These are phyloP conservation scores for Naganishia antarctica DNA, from an alignment of 768 basidiomycete species.

Conservation along the genomic window DNA sequence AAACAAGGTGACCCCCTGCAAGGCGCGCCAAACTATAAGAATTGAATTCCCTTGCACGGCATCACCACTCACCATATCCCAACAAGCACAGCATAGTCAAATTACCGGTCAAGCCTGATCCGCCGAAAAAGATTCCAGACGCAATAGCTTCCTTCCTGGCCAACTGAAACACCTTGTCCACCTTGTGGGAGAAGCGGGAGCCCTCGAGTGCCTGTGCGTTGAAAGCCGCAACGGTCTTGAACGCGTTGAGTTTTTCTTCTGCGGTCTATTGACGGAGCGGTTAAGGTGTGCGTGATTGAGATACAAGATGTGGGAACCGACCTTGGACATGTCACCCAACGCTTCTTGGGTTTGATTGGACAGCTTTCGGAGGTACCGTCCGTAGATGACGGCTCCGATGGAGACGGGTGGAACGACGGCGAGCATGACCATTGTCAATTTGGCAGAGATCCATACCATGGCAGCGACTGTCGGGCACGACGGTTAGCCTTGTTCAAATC, in stretches of 20 bases:
- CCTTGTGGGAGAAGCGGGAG: slow-evolving; percentile 63
- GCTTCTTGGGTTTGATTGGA: slow-evolving; percentile 91
- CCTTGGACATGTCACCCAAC: slow-evolving; percentile 88
- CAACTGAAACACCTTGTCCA: slow-evolving; percentile 62
- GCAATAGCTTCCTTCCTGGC: slow-evolving; percentile 84
- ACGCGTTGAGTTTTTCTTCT: slow-evolving; percentile 87
- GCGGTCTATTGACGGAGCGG: slow-evolving; percentile 59
- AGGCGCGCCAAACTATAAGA: background rate
- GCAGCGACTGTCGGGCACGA: slow-evolving; percentile 76
- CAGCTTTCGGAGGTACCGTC: slow-evolving; percentile 85
- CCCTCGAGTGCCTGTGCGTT: slow-evolving; percentile 63
- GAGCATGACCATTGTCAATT: slow-evolving; percentile 85
- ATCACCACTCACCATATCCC: slow-evolving; percentile 68
- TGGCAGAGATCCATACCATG: slow-evolving; percentile 80
- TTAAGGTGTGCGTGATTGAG: background rate
- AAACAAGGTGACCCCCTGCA: slow-evolving; percentile 82
- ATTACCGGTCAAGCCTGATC: slow-evolving; percentile 78
- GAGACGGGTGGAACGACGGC: slow-evolving; percentile 70
- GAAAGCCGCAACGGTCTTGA: slow-evolving; percentile 61
- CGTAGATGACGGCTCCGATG: slow-evolving; percentile 67
- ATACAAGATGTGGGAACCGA: slow-evolving; percentile 25
- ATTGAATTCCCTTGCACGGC: no score
- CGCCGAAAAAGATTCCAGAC: slow-evolving; percentile 84
- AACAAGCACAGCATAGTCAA: slow-evolving; percentile 79
- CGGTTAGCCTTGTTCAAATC: no score